Conservation (phyloP, 345 rosid genomes). For the Jatropha curcas region DNA sequence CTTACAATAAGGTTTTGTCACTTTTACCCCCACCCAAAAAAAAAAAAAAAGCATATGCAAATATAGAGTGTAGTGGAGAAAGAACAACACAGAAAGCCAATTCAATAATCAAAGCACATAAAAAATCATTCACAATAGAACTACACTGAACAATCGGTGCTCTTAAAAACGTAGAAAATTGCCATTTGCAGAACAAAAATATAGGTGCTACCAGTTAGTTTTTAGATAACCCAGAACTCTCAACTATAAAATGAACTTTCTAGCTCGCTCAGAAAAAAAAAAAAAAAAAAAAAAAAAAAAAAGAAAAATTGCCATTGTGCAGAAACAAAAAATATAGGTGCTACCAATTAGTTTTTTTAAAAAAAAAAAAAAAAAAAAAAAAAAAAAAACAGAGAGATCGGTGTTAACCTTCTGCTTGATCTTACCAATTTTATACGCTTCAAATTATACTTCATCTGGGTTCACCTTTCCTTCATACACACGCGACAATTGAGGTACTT, state of each 20-base stretch:
- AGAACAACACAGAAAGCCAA: neutral
- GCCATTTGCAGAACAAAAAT: too few species aligned
- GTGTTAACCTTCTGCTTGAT: too few species aligned
- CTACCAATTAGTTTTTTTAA: too few species aligned
- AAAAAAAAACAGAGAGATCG: neutral
- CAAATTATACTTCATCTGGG: neutral
- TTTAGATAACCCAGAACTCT: too few species aligned
- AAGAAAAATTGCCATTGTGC: neutral
- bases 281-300: too few species aligned
- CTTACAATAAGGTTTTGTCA: neutral
- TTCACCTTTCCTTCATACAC: conserved; percentile 32
- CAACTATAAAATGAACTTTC: too few species aligned
- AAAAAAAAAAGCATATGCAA: neutral
- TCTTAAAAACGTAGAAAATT: neutral
- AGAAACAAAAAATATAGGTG: too few species aligned
- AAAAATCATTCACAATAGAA: neutral
- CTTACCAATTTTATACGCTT: neutral
- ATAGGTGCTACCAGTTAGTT: too few species aligned
- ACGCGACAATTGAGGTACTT: conserved; percentile 45
- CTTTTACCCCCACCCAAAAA: too few species aligned
- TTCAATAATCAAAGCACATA: neutral
- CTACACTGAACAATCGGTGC: neutral
- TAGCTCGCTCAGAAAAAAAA: too few species aligned
- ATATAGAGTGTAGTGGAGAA: neutral
- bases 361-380: too few species aligned